phyloP scores from a whole-genome alignment of 2,329 filamentous ascomycete species.

The Aspergillus vadensis region DNA sequence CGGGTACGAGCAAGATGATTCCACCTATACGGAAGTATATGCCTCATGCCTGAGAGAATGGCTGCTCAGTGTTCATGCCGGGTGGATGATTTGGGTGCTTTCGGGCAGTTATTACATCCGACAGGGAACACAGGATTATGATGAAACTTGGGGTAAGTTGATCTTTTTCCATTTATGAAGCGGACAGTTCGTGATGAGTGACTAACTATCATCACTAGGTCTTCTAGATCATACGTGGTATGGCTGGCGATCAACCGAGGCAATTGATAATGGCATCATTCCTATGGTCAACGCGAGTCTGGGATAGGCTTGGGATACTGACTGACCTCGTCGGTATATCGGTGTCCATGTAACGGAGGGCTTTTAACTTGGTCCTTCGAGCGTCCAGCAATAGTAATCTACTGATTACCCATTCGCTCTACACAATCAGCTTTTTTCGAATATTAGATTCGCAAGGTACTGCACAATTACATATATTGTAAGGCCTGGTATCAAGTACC shows the following conservation, averaged over 20 bases:
- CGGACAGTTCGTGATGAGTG: neutral
- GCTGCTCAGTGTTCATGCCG: constrained; percentile 52
- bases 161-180: too few species aligned
- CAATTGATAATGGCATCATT: constrained; percentile 19
- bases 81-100: constrained; percentile 63
- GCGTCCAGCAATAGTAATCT: too few species aligned
- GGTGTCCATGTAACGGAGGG: neutral
- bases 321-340: neutral
- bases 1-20: constrained; percentile 53
- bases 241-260: constrained; percentile 45
- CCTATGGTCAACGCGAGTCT: constrained; percentile 14
- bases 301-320: neutral
- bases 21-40: constrained; percentile 54
- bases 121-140: constrained; percentile 55
- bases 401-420: too few species aligned
- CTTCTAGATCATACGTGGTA: constrained; percentile 58
- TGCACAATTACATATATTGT: too few species aligned
- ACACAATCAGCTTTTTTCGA: too few species aligned
- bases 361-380: too few species aligned
- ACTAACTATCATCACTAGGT: constrained; percentile 35
- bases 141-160: constrained; percentile 57
- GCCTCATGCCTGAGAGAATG: constrained; percentile 55
- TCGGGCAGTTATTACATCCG: constrained; percentile 62
- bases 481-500: too few species aligned
- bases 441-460: too few species aligned